Percentiles rank a stretch among this genome's conserved stretches.
Conservation (phyloP, 208 protist species). For the Crithidia bombi region DNA sequence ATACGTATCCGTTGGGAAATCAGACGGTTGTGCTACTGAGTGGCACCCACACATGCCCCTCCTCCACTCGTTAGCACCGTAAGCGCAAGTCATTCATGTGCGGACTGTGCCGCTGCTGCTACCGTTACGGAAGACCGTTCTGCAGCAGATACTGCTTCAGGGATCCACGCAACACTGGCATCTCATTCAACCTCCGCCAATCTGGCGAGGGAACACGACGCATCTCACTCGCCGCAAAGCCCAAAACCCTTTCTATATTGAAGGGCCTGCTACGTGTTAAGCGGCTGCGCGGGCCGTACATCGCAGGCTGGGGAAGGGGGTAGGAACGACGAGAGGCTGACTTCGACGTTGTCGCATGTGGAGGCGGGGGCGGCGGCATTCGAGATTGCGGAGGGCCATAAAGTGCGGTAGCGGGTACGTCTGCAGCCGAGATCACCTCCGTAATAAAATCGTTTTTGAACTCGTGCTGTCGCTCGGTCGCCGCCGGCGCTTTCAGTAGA, state of each 20-base stretch:
- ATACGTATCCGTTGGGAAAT: too few relatives aligned
- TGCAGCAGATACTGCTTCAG: background rate
- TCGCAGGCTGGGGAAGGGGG: background rate
- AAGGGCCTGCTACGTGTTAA: background rate
- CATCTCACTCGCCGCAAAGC: background rate
- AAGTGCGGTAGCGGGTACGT: background rate
- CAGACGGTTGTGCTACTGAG: too few relatives aligned
- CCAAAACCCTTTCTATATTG: background rate
- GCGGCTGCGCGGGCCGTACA: background rate
- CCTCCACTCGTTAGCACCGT: background rate
- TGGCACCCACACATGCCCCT: too few relatives aligned
- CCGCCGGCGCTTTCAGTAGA: background rate
- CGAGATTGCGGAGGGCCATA: background rate
- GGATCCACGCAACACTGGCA: background rate
- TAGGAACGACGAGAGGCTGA: background rate
- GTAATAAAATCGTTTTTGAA: background rate
- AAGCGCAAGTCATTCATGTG: background rate
- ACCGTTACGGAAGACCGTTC: background rate
- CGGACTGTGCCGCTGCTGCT: background rate
- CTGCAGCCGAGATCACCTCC: too few relatives aligned
- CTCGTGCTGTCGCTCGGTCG: background rate
- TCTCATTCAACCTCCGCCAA: background rate
- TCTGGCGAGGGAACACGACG: constrained; percentile 3
- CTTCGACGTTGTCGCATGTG: background rate
- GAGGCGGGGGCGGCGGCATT: background rate